A percentile compares a stretch with the other conserved stretches of the same genome.
These are phyloP conservation scores for Camelina neglecta DNA, from an alignment of 345 rosid genomes.

Conservation along the genomic window DNA sequence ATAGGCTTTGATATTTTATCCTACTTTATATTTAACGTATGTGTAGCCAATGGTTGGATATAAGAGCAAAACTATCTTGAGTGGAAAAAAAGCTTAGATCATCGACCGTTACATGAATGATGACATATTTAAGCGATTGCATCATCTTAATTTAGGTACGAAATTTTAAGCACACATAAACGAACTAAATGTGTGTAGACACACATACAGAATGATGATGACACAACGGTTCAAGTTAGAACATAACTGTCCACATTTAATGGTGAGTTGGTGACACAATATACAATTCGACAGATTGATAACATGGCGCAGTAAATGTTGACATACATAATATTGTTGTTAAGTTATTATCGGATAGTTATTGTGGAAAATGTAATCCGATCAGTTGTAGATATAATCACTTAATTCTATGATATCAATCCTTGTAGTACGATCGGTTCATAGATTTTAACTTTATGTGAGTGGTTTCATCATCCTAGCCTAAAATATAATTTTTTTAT, in stretches of 20 bases:
- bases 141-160: slow-evolving; percentile 7
- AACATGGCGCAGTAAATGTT: not conserved
- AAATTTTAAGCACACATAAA: not conserved
- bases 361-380: slow-evolving; percentile 1
- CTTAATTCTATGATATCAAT: not conserved
- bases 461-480: not conserved
- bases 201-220: not conserved
- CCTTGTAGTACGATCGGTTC: not conserved
- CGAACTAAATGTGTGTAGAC: not conserved
- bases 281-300: not conserved
- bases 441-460: not conserved
- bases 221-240: slow-evolving; percentile 12
- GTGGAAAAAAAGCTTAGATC: not conserved
- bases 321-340: slow-evolving; percentile 11
- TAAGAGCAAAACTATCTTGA: not conserved
- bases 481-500: too few species aligned
- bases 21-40: not conserved
- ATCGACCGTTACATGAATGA: slow-evolving; percentile 16
- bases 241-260: not conserved
- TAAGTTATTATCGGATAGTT: not conserved
- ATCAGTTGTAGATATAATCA: not conserved
- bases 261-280: slow-evolving; percentile 5
- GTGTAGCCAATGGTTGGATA: slow-evolving; percentile 14
- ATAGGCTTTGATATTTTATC: not conserved
- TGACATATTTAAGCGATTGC: slow-evolving; percentile 20